Percentiles rank a stretch among this genome's conserved stretches.
Conservation (phyloP, 2,329 filamentous ascomycete genomes). For the Hymenoscyphus albidus region DNA sequence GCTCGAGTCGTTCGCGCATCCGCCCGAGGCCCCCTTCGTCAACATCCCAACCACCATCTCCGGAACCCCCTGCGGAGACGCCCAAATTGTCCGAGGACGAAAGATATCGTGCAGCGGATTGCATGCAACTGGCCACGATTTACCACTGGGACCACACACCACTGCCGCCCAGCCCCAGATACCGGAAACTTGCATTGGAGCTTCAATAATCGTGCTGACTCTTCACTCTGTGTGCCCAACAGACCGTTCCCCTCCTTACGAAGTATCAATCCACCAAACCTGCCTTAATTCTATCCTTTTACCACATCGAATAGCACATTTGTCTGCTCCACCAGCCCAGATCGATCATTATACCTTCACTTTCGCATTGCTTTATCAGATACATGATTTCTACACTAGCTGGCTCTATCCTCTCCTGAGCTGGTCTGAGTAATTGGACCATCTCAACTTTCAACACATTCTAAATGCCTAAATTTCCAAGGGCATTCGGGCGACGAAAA, state of each 20-base stretch:
- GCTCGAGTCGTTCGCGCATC: constrained; percentile 8
- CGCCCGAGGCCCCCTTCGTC: background rate
- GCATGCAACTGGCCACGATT: constrained; percentile 21
- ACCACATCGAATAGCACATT: background rate
- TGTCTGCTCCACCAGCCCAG: background rate
- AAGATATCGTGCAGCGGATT: constrained; percentile 22
- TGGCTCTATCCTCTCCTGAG: constrained; percentile 11
- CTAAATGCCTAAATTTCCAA: constrained; percentile 37
- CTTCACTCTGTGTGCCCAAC: constrained; percentile 21
- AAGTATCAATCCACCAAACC: constrained; percentile 9
- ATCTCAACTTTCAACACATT: constrained; percentile 16
- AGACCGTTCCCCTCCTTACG: constrained; percentile 28
- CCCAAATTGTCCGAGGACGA: constrained; percentile 21
- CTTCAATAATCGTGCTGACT: constrained; percentile 28
- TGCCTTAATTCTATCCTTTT: constrained; percentile 7
- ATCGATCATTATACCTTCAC: constrained; percentile 1
- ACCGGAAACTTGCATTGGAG: constrained; percentile 28
- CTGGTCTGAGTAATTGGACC: constrained; percentile 11
- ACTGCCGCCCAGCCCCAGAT: constrained; percentile 17
- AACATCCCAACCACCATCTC: constrained; percentile 6
- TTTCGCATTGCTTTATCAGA: background rate
- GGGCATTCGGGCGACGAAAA: constrained; percentile 35
- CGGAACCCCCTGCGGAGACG: constrained; percentile 3
- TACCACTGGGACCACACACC: constrained; percentile 13
- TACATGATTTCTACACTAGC: constrained; percentile 9